Base-by-base conservation (phyloP, 768 basidiomycete genomes). In the Trametes sanguinea region DNA sequence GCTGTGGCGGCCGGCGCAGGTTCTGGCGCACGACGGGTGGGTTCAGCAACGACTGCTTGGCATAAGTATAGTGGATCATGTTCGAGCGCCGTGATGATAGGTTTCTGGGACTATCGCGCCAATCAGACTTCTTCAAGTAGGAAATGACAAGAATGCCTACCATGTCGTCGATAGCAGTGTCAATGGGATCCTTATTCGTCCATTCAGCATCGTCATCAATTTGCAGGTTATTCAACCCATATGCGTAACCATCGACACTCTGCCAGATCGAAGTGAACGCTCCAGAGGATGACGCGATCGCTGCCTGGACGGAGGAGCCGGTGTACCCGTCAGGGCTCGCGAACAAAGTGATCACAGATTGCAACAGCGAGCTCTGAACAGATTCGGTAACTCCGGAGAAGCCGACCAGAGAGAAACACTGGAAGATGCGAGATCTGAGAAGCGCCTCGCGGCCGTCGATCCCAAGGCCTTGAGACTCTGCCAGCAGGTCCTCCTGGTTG, bases 181-280 rank as follows among this genome's bases (percentile, higher is more conserved):
- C 94, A 1, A 96, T 84, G 16, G 82, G 82, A 72, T 95, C 95
- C 51, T 89, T 78, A 69, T 92, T 90, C 51, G 69, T 47, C 66
- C 65, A 69, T 6, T 69, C 67, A 9, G 57, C 29, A 14, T 58
- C 79, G 75, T 83, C 79, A 51, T 85, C 80, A 11, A 85, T 73
- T 50, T 86, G 83, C 22, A 87, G 76, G 45, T 82, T 89, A 3
- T 93, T 92, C 2, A 97, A 87, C 0, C 96, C 96, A 74, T 93
- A 95, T 0, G 87, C 95, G 75, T 94, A 96, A 5, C 94, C 92
- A 73, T 98, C 96, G 2, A 82, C 80, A 57, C 85, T 83, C 58
- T 89, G 85, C 96, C 96, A 98, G 11, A 99, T 81, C 13, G 83
- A 85, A 2, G 86, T 87, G 73, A 97, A 95, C 0, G 84, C 79